Evolutionary conservation across 2,329 filamentous ascomycete genomes (phyloP), one percentile per base, ranked within the genome.

Genomic region (Pyrenophora tritici-repentis): DNA sequence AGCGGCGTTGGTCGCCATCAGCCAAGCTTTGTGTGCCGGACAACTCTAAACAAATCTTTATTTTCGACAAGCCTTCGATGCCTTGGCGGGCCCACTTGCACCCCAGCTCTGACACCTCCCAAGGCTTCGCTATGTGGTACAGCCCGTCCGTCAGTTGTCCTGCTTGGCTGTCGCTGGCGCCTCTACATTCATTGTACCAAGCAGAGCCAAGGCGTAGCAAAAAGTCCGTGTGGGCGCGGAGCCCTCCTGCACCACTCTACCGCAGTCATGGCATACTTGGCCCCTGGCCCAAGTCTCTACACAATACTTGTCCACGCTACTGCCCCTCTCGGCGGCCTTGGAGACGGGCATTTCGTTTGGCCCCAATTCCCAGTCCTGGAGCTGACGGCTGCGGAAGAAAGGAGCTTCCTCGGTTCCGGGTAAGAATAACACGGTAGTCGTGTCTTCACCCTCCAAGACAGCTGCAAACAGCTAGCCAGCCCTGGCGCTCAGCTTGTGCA

Each of bases 41-140:
- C 61, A 67, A 69, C 63, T 59, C 65, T 66, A 69, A 65, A 66
- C 65, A 50, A 62, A 67, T 66, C 61, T 65, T 67, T 67, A 65
- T 62, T 55, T 49, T 57, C 36, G 63, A 71, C 68, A 71, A 71
- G 68, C 67, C 68, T 71, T 68, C 52, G 51, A 58, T 55, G 42
- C 45, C 66, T 70, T 68, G 66, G 64, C 60, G 20, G 42, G 14
- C 36, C 63, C 63, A 61, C 54, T 53, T 18, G 42, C 10, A 43
- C 35, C 58, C 57, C 50, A 42, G 59, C 49, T 51, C 62, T 63
- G 63, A 66, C 65, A 63, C 63, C 50, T 60, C 26, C 62, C 62
- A 67, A 63, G 60, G 49, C 61, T 53, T 55, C 44, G 48, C 46
- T 17, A 37, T 40, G 38, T 45, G 46, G 47, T 37, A 36, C 50